phyloP scores from a whole-genome alignment of 164 flowering plant genomes.

The Brasenia schreberi region DNA sequence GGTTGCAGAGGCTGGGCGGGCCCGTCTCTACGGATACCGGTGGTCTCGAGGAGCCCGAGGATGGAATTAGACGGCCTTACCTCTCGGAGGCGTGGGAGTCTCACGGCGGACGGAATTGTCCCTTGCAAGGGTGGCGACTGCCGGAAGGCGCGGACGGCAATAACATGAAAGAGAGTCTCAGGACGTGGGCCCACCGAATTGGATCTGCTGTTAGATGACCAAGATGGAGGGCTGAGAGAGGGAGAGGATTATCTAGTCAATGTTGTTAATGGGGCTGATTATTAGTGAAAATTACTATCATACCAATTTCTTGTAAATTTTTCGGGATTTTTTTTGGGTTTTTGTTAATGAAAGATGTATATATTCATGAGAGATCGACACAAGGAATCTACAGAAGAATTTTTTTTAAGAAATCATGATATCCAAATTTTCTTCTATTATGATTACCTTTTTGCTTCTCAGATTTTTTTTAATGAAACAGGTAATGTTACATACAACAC shows the following conservation, averaged over 20 bases:
- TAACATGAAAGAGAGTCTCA: slow-evolving; percentile 50
- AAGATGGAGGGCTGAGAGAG: background rate
- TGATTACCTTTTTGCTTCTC: too few relatives aligned
- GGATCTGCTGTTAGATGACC: slow-evolving; percentile 41
- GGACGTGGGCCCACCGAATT: slow-evolving; percentile 52
- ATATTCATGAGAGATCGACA: too few relatives aligned
- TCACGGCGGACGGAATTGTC: slow-evolving; percentile 11
- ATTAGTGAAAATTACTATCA: background rate
- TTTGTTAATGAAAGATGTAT: too few relatives aligned
- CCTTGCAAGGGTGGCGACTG: slow-evolving; percentile 37
- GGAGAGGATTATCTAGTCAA: background rate
- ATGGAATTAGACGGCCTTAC: slow-evolving; percentile 43
- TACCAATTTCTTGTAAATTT: background rate
- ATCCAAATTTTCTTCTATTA: too few relatives aligned
- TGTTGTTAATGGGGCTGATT: background rate
- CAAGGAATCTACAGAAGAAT: too few relatives aligned
- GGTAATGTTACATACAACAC: too few relatives aligned
- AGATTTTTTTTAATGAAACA: too few relatives aligned
- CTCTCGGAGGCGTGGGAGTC: slow-evolving; percentile 70
- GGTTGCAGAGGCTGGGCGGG: slow-evolving; percentile 45
- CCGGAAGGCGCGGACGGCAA: slow-evolving; percentile 26
- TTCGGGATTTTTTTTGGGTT: too few relatives aligned
- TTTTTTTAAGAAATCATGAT: too few relatives aligned
- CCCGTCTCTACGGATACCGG: background rate
- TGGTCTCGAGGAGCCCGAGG: background rate